A percentile compares a stretch with the other conserved stretches of the same genome.
Evolutionary conservation across 1,284 basidiomycete genomes (phyloP).

Genomic region (Macrocybe sp.): DNA sequence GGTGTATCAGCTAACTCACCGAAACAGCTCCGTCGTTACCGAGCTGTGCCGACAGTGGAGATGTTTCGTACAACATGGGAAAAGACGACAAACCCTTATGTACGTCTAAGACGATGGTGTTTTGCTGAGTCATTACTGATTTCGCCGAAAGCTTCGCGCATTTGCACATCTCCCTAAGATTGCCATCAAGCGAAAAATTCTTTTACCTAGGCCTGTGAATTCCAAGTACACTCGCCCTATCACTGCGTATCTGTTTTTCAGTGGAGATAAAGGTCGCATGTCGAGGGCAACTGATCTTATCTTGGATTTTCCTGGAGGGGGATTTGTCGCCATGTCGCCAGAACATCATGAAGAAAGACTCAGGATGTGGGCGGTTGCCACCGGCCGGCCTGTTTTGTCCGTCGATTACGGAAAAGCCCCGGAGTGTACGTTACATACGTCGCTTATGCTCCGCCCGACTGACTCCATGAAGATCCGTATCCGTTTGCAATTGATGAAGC

Average conservation of each 20-base stretch:
- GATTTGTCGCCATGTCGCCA: conserved; percentile 94
- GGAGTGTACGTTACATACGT: conserved; percentile 59
- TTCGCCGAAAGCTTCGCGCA: conserved; percentile 54
- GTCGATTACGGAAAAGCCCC: conserved; percentile 97
- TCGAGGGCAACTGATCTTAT: conserved; percentile 73
- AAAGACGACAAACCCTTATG: conserved; percentile 92
- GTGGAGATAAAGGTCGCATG: conserved; percentile 66
- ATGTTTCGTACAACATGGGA: conserved; percentile 96
- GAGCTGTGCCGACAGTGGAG: conserved; percentile 92
- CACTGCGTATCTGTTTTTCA: conserved; percentile 82
- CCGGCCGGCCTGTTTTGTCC: conserved; percentile 77
- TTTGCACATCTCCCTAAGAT: conserved; percentile 58
- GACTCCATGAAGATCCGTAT: conserved; percentile 69
- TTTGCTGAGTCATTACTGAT: background rate
- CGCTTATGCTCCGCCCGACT: background rate
- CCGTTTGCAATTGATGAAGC: conserved; percentile 94
- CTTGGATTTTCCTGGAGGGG: conserved; percentile 92
- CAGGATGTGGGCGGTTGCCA: conserved; percentile 78
- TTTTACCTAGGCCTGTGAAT: conserved; percentile 75
- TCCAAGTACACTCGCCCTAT: conserved; percentile 81
- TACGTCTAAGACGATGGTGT: conserved; percentile 28
- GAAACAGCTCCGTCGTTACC: conserved; percentile 77
- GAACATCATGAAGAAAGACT: conserved; percentile 96
- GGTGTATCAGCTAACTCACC: conserved; percentile 3
- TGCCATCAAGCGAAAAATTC: conserved; percentile 68